Base-by-base conservation (phyloP, 345 rosid genomes). In the Gynandropsis gynandra region DNA sequence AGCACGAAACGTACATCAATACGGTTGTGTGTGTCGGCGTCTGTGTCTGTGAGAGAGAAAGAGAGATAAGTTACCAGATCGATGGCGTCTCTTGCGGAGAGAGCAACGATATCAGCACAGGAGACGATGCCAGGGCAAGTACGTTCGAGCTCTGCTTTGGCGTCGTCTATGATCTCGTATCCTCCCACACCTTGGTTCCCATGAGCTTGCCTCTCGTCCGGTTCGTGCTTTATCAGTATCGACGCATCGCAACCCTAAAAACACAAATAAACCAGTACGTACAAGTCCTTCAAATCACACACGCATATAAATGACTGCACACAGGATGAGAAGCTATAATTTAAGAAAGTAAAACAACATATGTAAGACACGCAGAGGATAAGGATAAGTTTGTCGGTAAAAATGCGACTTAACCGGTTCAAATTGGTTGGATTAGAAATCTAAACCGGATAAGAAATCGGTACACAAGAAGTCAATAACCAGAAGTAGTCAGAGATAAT, bases 241-340 rank as follows among this genome's bases (percentile, higher is more conserved):
- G 94, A 84, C 1, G 70, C 86, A 36, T 84, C 94, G 66, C 89
- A 81, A 8, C 89, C 94, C 89, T 77, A 5, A 49, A 40, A 52
- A 39, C 16, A 39, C 5, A 39, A 4, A 46, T 39, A 12, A 4
- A 54, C 29, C 29, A 24, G 2, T 2, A 24, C 29, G 29, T 24
- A 24, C n/a, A n/a, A n/a, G n/a, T n/a, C n/a, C n/a, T n/a, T n/a
- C n/a, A n/a, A n/a, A n/a, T n/a, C n/a, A n/a, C 29, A 24, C 29
- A 24, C 29, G 5, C 29, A 24, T 24, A 24, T 24, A 5, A 24
- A 24, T 24, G 29, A 24, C 29, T 24, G 5, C n/a, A n/a, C 5
- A 24, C 5, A 24, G 29, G 4, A 24, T 24, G 29, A 24, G 29
- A 24, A 24, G 2, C 2, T 24, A n/a, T n/a, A n/a, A n/a, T n/a